phyloP scores from a whole-genome alignment of 495 filamentous ascomycete species.

The Trichoderma asperelloides region DNA sequence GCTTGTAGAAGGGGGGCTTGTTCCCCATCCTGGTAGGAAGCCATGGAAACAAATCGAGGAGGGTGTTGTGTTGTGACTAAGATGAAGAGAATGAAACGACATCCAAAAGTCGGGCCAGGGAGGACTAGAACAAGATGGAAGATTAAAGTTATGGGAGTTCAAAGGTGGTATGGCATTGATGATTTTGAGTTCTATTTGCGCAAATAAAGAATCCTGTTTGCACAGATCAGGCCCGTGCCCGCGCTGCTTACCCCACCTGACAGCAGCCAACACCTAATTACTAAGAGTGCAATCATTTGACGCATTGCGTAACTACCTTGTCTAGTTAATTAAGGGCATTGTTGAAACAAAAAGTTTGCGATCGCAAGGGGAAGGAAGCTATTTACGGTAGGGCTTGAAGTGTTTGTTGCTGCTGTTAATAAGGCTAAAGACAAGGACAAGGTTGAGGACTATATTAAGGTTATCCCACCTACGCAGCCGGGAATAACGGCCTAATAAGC shows the following conservation, averaged over 20 bases:
- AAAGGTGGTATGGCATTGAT: not conserved
- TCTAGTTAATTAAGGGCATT: not conserved
- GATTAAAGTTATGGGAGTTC: not conserved
- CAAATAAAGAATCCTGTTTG: not conserved
- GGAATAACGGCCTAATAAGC: not conserved
- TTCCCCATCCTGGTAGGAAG: not conserved
- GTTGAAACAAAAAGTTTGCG: not conserved
- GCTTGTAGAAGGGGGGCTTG: constrained; percentile 1
- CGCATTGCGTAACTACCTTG: not conserved
- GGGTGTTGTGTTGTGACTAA: not conserved
- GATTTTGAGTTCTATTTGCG: not conserved
- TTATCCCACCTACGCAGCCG: not conserved
- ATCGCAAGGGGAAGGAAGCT: not conserved
- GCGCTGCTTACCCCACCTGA: not conserved
- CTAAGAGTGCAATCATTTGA: not conserved
- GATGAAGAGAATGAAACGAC: not conserved
- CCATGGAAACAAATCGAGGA: not conserved
- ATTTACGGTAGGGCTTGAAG: not conserved
- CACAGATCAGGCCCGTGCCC: not conserved
- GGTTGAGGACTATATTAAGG: not conserved
- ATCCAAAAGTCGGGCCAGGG: not conserved
- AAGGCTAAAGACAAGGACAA: not conserved
- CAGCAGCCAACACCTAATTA: not conserved
- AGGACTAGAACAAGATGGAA: not conserved
- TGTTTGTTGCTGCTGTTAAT: not conserved